Conservation (phyloP, 768 basidiomycete genomes). For the Coprinellus micaceus region DNA sequence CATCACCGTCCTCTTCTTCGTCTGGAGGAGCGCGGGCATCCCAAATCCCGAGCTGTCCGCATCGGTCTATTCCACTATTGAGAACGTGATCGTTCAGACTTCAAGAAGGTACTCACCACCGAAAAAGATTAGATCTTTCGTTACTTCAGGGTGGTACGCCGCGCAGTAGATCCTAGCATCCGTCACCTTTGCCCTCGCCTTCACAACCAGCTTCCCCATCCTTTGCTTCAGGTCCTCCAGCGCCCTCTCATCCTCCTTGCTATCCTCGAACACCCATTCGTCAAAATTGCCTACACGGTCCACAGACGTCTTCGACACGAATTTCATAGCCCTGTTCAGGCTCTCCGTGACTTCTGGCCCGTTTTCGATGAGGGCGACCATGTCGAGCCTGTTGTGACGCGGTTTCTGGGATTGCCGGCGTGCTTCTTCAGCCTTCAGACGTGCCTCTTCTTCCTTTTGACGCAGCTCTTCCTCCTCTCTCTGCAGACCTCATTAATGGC, state of each 20-base stretch:
- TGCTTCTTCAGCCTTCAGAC: constrained; percentile 57
- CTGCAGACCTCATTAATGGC: constrained; percentile 22
- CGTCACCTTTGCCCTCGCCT: constrained; percentile 79
- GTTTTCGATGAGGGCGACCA: constrained; percentile 50
- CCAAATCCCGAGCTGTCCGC: constrained; percentile 83
- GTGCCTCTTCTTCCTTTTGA: constrained; percentile 57
- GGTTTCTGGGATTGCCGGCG: constrained; percentile 63
- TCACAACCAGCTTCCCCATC: constrained; percentile 55
- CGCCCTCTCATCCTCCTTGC: constrained; percentile 46
- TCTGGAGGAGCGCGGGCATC: constrained; percentile 71
- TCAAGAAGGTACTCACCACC: constrained; percentile 50
- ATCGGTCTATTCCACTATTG: constrained; percentile 58
- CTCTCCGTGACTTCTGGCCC: constrained; percentile 42
- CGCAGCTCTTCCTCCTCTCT: constrained; percentile 48
- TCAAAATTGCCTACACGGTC: constrained; percentile 43
- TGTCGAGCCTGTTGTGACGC: constrained; percentile 61
- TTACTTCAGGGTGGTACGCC: constrained; percentile 74
- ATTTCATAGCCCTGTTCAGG: constrained; percentile 44
- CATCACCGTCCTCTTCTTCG: constrained; percentile 66
- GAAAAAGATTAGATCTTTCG: constrained; percentile 84
- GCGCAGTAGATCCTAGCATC: constrained; percentile 72
- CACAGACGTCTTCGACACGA: constrained; percentile 34
- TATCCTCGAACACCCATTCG: constrained; percentile 47
- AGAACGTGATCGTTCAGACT: neutral
- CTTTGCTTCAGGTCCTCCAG: constrained; percentile 51